Conservation (phyloP, 345 rosid species). For the Salix caprea region DNA sequence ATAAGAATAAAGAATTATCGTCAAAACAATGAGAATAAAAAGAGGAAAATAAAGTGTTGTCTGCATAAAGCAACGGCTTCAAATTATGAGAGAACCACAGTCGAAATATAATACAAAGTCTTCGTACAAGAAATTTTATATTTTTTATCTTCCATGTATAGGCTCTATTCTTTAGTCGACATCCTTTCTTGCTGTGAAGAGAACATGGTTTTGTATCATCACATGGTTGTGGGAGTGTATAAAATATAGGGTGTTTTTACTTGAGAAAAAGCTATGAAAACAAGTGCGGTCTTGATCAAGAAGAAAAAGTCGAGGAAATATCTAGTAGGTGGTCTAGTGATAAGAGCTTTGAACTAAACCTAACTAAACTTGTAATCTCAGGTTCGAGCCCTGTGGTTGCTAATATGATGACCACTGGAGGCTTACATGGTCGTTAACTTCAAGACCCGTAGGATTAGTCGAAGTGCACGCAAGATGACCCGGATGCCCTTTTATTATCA, state of each 20-base stretch:
- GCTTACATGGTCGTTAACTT: too few relatives aligned
- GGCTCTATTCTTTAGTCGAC: not conserved
- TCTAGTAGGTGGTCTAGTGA: too few relatives aligned
- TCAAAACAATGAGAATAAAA: not conserved
- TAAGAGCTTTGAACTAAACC: too few relatives aligned
- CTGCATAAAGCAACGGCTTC: not conserved
- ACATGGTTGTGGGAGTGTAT: not conserved
- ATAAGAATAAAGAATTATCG: not conserved
- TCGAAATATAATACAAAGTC: not conserved
- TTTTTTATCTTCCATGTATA: not conserved
- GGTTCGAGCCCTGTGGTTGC: accelerated
- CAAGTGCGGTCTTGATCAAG: conserved; percentile 23
- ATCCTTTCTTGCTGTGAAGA: not conserved
- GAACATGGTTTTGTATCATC: not conserved
- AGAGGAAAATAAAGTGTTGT: not conserved
- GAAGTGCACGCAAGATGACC: too few relatives aligned
- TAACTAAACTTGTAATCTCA: too few relatives aligned
- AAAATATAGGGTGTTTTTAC: not conserved
- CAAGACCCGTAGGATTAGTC: too few relatives aligned
- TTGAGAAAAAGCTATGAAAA: conserved; percentile 18
- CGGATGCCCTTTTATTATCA: too few relatives aligned
- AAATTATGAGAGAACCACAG: not conserved
- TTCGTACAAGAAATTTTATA: not conserved
- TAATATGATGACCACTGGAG: too few relatives aligned
- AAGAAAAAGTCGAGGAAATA: conserved; percentile 14